Evolutionary conservation across 192 early-diverging fungal species (phyloP), one percentile per base, ranked within the genome.

Genomic region (Rhizophagus clarus): DNA sequence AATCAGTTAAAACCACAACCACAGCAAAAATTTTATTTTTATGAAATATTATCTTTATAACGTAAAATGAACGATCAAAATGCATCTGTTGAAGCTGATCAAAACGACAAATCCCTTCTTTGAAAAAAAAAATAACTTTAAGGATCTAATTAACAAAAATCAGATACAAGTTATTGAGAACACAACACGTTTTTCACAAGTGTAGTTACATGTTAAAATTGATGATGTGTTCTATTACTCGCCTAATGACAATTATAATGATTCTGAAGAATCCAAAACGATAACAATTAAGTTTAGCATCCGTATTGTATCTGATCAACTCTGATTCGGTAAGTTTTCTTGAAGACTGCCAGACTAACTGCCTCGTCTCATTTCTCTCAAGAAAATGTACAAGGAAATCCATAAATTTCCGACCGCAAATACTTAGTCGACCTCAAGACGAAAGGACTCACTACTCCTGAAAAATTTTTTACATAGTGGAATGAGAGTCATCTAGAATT

Each of bases 131-230:
- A n/a, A n/a, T 68, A 68, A 68, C 31, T 68, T 12, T 68, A 68
- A 15, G 8, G 31, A 17, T 4, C 20, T 32, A 68, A 68, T 24
- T 68, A 68, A 68, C 31, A 68, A 20, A 1, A 68, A 37, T 20
- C 66, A 68, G 29, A 68, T 68, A 37, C 66, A 72, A 72, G 70
- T 56, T 62, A 75, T 75, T 75, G 56, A 75, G 74, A 75, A 32
- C 37, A 62, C n/a, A 75, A 34, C 29, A 60, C n/a, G 31, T 75
- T 62, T 75, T 75, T 75, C 62, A 8, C 56, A 75, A 75, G 74
- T 75, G 42, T 75, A 62, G 62, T 34, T 75, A 75, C 61, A 61
- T 32, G 62, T 61, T 29, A 29, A 6, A 72, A 72, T 24, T 75
- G 61, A 61, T 75, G 74, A 75, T 62, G 51, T 31, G 26, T 22